Percentiles rank a stretch among this genome's conserved stretches.
These are phyloP conservation scores for Perkinsela sp. DNA, from an alignment of 208 protist species.

Conservation along the genomic window DNA sequence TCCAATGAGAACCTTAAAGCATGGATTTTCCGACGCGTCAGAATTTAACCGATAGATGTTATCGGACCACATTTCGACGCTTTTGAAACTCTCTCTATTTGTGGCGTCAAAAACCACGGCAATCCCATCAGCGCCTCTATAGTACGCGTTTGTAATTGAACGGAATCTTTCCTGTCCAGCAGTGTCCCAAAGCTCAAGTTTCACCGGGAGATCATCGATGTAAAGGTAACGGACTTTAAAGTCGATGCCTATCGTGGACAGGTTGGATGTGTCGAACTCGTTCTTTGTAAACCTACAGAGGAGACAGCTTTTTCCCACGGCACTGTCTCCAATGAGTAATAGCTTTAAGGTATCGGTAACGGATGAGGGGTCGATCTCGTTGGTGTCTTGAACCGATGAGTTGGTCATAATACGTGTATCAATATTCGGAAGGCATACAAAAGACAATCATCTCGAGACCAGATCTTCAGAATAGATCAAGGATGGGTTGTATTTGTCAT, in stretches of 20 bases:
- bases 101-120: slow-evolving; percentile 84
- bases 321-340: slow-evolving; percentile 89
- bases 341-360: slow-evolving; percentile 81
- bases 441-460: too few relatives aligned
- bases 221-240: slow-evolving; percentile 85
- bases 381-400: slow-evolving; percentile 4
- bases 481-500: too few relatives aligned
- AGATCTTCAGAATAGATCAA: too few relatives aligned
- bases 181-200: slow-evolving; percentile 91
- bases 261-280: slow-evolving; percentile 68
- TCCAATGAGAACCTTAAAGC: slow-evolving; percentile 63
- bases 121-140: slow-evolving; percentile 73
- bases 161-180: slow-evolving; percentile 63
- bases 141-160: slow-evolving; percentile 77
- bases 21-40: slow-evolving; percentile 20
- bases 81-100: slow-evolving; percentile 32
- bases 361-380: slow-evolving; percentile 1
- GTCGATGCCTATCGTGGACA: slow-evolving; percentile 91
- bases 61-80: slow-evolving; percentile 73
- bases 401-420: too few relatives aligned
- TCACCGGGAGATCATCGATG: slow-evolving; percentile 73
- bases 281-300: slow-evolving; percentile 91
- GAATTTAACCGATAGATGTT: slow-evolving; percentile 65
- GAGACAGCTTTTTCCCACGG: slow-evolving; percentile 84
- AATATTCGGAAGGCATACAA: too few relatives aligned